Conservation (phyloP, 2,329 filamentous ascomycete genomes). For the Microsporum ferrugineum region DNA sequence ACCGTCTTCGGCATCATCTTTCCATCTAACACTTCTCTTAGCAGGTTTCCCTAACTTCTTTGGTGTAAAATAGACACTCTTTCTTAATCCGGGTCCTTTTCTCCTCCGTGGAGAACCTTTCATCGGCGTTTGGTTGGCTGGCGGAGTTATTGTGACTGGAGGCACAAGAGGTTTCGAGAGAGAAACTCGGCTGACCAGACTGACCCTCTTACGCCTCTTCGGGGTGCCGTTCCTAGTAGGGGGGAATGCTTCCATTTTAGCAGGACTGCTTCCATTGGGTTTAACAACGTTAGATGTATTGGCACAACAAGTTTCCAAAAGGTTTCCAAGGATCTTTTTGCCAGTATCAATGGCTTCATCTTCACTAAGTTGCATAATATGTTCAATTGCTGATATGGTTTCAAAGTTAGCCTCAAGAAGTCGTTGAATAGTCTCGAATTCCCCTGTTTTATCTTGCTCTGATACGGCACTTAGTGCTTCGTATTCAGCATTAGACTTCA, state of each 20-base stretch:
- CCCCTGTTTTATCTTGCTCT: constrained; percentile 72
- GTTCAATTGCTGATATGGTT: constrained; percentile 69
- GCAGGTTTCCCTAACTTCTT: constrained; percentile 51
- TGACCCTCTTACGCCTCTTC: constrained; percentile 52
- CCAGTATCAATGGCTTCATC: constrained; percentile 72
- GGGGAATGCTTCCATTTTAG: constrained; percentile 48
- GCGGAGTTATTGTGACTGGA: constrained; percentile 7
- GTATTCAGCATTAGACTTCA: constrained; percentile 70
- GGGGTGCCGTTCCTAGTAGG: constrained; percentile 64
- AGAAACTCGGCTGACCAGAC: constrained; percentile 22
- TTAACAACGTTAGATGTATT: constrained; percentile 78
- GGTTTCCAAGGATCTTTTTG: constrained; percentile 60
- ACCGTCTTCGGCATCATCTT: constrained; percentile 73
- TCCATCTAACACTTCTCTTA: constrained; percentile 79
- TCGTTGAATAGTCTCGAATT: constrained; percentile 66
- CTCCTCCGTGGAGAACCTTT: constrained; percentile 72
- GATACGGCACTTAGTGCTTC: constrained; percentile 66
- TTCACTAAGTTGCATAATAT: constrained; percentile 71
- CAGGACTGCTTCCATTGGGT: constrained; percentile 58
- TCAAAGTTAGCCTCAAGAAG: constrained; percentile 87
- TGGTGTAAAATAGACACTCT: constrained; percentile 70
- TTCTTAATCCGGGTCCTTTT: constrained; percentile 51
- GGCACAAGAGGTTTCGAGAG: constrained; percentile 7
- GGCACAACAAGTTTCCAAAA: constrained; percentile 64
- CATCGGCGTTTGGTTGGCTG: constrained; percentile 47